Percentiles rank a stretch among this genome's conserved stretches.
These are phyloP conservation scores for Russula sp. DNA, from an alignment of 768 basidiomycete genomes.

Conservation along the genomic window DNA sequence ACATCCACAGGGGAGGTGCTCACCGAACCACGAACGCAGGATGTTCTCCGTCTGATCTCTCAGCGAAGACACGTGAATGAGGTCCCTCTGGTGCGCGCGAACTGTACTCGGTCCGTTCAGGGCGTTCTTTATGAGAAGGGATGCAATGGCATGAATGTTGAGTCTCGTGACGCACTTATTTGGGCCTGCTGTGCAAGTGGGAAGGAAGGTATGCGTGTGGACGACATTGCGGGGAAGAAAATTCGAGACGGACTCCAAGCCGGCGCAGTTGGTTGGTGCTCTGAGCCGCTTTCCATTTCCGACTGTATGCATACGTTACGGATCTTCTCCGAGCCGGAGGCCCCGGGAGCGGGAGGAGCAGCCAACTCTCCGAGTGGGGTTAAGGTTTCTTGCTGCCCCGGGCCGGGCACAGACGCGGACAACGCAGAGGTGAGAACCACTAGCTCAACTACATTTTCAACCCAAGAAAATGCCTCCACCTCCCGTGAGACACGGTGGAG, in stretches of 20 bases:
- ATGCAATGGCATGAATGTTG: not conserved
- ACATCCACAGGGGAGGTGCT: constrained; percentile 19
- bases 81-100: constrained; percentile 76
- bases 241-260: not conserved
- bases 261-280: too few species aligned
- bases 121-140: constrained; percentile 14
- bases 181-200: constrained; percentile 79
- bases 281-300: too few species aligned
- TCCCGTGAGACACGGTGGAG: constrained; percentile 16
- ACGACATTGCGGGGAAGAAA: not conserved
- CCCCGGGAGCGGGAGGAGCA: too few species aligned
- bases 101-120: constrained; percentile 38
- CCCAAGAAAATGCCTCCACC: constrained; percentile 17
- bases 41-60: constrained; percentile 71
- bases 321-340: too few species aligned
- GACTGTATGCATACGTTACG: too few species aligned
- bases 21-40: constrained; percentile 72
- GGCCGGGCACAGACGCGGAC: too few species aligned
- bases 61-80: constrained; percentile 67
- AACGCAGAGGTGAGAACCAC: too few species aligned
- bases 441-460: not conserved
- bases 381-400: too few species aligned
- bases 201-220: constrained; percentile 34
- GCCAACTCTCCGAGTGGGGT: too few species aligned
- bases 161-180: constrained; percentile 52